Percentiles rank a stretch among this genome's conserved stretches.
Evolutionary conservation across 2,329 filamentous ascomycete genomes (phyloP).

Genomic region (Sarocladiaceae sp.): DNA sequence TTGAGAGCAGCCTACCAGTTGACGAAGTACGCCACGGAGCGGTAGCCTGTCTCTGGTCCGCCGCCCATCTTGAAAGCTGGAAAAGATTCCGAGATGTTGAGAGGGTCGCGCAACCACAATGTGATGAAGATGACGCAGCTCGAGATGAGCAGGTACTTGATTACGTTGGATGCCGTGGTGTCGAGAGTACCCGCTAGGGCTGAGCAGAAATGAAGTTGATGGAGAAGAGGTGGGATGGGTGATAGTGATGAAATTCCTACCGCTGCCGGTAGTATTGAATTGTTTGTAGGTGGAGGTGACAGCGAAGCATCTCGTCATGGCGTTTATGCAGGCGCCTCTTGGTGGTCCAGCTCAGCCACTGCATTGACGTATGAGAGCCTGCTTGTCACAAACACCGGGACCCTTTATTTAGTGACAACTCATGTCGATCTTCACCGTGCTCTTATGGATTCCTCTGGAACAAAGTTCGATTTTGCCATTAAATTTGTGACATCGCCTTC

Average conservation of each 20-base stretch:
- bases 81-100: not conserved
- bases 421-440: too few relatives aligned
- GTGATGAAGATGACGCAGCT: not conserved
- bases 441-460: too few relatives aligned
- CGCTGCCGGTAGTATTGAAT: too few relatives aligned
- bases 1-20: constrained; percentile 47
- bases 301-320: constrained; percentile 7
- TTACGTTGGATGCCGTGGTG: not conserved
- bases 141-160: constrained; percentile 2
- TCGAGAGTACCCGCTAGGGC: not conserved
- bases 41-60: constrained; percentile 44
- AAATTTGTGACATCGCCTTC: too few relatives aligned
- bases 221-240: not conserved
- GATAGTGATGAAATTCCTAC: not conserved
- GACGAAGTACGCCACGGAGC: constrained; percentile 66
- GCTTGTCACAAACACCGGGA: too few relatives aligned
- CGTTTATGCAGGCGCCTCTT: constrained; percentile 7
- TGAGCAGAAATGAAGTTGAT: not conserved
- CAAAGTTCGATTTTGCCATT: too few relatives aligned
- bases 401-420: too few relatives aligned
- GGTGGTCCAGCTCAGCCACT: constrained; percentile 3
- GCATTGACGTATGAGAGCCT: not conserved
- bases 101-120: not conserved
- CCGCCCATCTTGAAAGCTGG: constrained; percentile 39
- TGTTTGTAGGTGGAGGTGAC: constrained; percentile 4